Evolutionary conservation across 495 filamentous ascomycete genomes (phyloP).

Genomic region (Penicillium pancosmium): DNA sequence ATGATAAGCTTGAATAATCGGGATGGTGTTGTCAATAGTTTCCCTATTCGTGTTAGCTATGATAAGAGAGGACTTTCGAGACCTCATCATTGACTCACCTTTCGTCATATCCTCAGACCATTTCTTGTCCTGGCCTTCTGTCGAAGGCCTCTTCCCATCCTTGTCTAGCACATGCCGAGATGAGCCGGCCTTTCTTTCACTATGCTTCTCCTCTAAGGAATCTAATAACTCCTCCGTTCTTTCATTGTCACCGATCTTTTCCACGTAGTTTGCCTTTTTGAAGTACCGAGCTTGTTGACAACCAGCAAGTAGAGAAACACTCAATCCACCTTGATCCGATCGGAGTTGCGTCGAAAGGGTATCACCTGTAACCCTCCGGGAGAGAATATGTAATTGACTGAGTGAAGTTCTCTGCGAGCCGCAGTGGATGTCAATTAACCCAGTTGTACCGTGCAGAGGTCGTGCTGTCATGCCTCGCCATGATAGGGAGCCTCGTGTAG

Average conservation of each 20-base stretch:
- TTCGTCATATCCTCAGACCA: slow-evolving; percentile 61
- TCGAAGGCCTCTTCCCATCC: slow-evolving; percentile 31
- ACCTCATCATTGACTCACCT: slow-evolving; percentile 43
- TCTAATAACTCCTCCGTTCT: slow-evolving; percentile 28
- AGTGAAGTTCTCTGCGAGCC: not conserved
- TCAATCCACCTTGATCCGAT: not conserved
- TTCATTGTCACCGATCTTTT: slow-evolving; percentile 22
- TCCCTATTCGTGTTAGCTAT: slow-evolving; percentile 56
- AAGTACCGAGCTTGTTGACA: slow-evolving; percentile 21
- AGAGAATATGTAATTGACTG: not conserved
- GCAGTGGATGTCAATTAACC: not conserved
- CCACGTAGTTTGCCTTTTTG: slow-evolving; percentile 23
- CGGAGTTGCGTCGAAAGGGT: not conserved
- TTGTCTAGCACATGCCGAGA: slow-evolving; percentile 14
- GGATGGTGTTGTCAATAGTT: slow-evolving; percentile 87
- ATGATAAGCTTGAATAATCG: slow-evolving; percentile 87
- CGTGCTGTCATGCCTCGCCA: slow-evolving; percentile 2
- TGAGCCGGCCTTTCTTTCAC: slow-evolving; percentile 9
- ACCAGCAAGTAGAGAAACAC: not conserved
- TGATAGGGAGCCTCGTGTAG: slow-evolving; percentile 5
- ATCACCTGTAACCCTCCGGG: too few species aligned
- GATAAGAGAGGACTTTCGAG: not conserved
- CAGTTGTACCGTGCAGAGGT: slow-evolving; percentile 5
- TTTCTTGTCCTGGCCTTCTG: slow-evolving; percentile 46
- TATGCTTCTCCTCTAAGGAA: slow-evolving; percentile 18